Percentiles rank a stretch among this genome's conserved stretches.
Conservation (phyloP, 345 rosid species). For the Lepidium africanum region DNA sequence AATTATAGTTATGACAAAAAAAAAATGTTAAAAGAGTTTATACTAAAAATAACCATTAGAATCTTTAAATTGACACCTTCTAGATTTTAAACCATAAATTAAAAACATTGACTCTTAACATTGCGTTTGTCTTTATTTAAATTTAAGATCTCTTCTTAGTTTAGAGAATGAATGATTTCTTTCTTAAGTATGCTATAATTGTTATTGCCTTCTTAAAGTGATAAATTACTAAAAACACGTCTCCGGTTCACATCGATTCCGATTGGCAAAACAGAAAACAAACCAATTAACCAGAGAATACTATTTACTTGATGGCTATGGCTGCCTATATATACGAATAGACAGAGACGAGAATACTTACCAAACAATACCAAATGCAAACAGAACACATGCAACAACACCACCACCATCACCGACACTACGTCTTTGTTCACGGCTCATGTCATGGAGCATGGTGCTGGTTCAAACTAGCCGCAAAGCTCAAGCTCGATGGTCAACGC, state of each 20-base stretch:
- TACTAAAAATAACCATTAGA: too few species aligned
- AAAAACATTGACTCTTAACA: too few species aligned
- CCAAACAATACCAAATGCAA: slow-evolving; percentile 11
- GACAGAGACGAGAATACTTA: neutral
- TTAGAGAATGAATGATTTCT: neutral
- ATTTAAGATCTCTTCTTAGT: neutral
- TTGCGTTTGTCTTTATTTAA: neutral
- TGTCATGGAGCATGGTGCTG: slow-evolving; percentile 69
- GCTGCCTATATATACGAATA: slow-evolving; percentile 2
- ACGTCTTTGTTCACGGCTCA: slow-evolving; percentile 55
- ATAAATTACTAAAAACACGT: neutral
- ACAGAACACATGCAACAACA: slow-evolving; percentile 21
- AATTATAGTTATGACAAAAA: too few species aligned
- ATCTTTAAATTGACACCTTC: too few species aligned
- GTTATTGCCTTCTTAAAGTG: neutral
- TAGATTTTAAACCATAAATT: too few species aligned
- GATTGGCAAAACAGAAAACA: neutral
- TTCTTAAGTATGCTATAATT: neutral
- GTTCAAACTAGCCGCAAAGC: slow-evolving; percentile 45
- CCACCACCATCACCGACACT: slow-evolving; percentile 30
- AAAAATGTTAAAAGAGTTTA: too few species aligned
- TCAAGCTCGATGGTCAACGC: slow-evolving; percentile 37
- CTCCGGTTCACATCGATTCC: neutral
- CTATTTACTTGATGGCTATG: neutral
- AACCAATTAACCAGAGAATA: neutral